phyloP scores from a whole-genome alignment of 2,329 filamentous ascomycete species.

The Fusarium sp. region DNA sequence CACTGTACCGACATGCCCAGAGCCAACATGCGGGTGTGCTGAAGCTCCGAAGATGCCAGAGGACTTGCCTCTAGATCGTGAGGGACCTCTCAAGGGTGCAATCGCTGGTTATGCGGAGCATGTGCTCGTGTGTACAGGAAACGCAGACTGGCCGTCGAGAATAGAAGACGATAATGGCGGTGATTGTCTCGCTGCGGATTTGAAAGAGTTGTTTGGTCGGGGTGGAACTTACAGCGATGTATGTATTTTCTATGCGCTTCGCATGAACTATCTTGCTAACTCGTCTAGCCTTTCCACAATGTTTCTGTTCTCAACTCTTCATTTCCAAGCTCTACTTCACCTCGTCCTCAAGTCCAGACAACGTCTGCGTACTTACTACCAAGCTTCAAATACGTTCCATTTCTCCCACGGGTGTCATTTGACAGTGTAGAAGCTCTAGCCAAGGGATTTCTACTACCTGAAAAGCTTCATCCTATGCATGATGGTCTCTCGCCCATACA shows the following conservation, averaged over 20 bases:
- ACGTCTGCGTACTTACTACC: constrained; percentile 83
- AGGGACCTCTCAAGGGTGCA: constrained; percentile 76
- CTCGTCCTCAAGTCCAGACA: constrained; percentile 58
- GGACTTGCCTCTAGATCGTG: constrained; percentile 79
- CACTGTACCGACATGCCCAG: constrained; percentile 71
- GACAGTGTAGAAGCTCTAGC: constrained; percentile 67
- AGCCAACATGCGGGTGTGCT: constrained; percentile 81
- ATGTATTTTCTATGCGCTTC: constrained; percentile 42
- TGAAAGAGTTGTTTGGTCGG: constrained; percentile 76
- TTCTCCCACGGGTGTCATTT: constrained; percentile 71
- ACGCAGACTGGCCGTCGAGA: constrained; percentile 81
- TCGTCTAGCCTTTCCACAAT: constrained; percentile 82
- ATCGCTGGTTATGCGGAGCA: constrained; percentile 85
- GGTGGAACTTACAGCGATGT: constrained; percentile 76
- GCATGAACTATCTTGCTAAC: constrained; percentile 55
- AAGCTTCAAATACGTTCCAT: constrained; percentile 82
- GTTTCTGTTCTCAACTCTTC: constrained; percentile 81
- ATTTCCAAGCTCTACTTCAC: constrained; percentile 68
- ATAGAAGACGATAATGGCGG: constrained; percentile 84
- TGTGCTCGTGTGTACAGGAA: constrained; percentile 84
- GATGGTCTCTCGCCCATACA: constrained; percentile 68
- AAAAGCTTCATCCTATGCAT: constrained; percentile 70
- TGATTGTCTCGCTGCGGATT: constrained; percentile 74
- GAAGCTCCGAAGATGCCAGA: constrained; percentile 71
- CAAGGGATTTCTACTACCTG: constrained; percentile 73